Percentiles rank a stretch among this genome's conserved stretches.
phyloP scores from a whole-genome alignment of 169 alveolate genomes.

The Theileria orientalis region DNA sequence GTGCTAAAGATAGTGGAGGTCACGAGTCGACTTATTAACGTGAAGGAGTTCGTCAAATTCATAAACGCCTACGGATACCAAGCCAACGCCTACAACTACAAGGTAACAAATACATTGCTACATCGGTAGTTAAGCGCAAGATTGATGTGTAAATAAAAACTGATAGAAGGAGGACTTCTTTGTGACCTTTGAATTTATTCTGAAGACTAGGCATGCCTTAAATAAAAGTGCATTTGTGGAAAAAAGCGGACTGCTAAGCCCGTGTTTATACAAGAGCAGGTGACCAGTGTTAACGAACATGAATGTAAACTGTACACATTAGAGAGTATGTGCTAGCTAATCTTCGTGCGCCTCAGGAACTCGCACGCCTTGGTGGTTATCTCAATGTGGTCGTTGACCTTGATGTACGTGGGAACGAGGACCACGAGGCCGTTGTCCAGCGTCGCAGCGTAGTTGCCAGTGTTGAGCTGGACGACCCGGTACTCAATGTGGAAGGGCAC shows the following conservation, averaged over 20 bases:
- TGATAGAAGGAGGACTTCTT: constrained; percentile 32
- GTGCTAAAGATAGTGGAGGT: constrained; percentile 52
- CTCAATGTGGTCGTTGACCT: constrained; percentile 47
- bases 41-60: constrained; percentile 14
- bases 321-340: constrained; percentile 10
- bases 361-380: constrained; percentile 53
- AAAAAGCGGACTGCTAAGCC: constrained; percentile 26
- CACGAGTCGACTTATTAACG: constrained; percentile 23
- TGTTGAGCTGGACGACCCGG: constrained; percentile 32
- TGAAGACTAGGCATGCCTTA: background rate
- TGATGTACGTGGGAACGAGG: constrained; percentile 55
- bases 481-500: constrained; percentile 53
- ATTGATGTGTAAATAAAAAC: no score
- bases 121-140: no score
- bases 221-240: background rate
- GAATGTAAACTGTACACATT: background rate
- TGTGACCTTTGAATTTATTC: constrained; percentile 19
- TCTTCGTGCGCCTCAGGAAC: constrained; percentile 41
- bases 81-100: background rate
- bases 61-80: constrained; percentile 32
- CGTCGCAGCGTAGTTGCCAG: constrained; percentile 64
- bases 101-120: no score
- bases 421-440: constrained; percentile 53
- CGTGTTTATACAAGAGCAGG: constrained; percentile 68
- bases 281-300: constrained; percentile 8